Base-by-base conservation (phyloP, 805 yeast species). In the Zygoascus flipseniorum region DNA sequence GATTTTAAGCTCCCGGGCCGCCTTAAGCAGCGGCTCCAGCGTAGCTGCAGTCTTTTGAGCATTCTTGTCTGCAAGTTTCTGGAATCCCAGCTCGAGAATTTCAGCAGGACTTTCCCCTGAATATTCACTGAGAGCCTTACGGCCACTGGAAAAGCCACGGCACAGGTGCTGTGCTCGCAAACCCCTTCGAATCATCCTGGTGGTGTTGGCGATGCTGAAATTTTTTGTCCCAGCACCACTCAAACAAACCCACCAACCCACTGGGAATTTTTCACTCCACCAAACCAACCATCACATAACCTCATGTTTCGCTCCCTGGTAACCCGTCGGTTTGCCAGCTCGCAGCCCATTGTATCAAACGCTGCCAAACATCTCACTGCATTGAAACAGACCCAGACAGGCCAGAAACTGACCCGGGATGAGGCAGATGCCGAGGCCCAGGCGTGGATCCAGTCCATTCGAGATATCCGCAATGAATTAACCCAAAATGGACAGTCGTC, bases 401-500 rank as follows among this genome's bases (percentile, higher is more conserved):
- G 50, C 13, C 52, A 42, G 31, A 53, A 51, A 20, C 31, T 58
- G 46, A 46, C 56, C 26, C 54, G 50, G 31, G 58, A 53, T 31
- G 58, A 58, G 70, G 75, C 60, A 45, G 72, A 68, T 51, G 60
- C 64, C 59, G 75, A 65, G 60, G 71, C 73, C 43, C 75, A 63
- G 44, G 66, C 60, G 51, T 72, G 74, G 83, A 59, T 76, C 43
- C 65, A 67, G 18, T 72, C 77, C 18, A 65, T 77, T 45, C 56
- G 66, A 23, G 67, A 68, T 26, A 60, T 75, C 18, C 68, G 75
- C 52, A 58, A 64, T 20, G 74, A 74, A 58, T 69, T 74, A 54
- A 58, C 66, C 8, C 43, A 52, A 9, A 64, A 66, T 20, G 73
- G 70, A 5, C 16, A 48, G 32, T 18, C 32, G 28, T 56, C 62